phyloP scores from a whole-genome alignment of 768 basidiomycete species.

The Chalciporus sphaerocephalus region DNA sequence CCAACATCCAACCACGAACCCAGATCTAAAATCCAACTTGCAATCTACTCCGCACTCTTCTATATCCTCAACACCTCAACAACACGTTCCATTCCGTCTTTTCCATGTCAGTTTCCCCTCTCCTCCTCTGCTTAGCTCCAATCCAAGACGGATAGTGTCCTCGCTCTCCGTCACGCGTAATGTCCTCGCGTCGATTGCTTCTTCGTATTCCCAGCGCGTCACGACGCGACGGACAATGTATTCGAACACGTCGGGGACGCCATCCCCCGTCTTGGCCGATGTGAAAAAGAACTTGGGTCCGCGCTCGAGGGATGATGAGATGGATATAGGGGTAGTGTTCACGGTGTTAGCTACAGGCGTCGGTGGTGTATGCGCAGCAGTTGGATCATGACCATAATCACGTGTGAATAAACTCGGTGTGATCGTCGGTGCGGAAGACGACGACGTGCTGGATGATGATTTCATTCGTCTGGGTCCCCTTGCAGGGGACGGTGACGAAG shows the following conservation, averaged over 20 bases:
- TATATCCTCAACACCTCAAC: too few relatives aligned
- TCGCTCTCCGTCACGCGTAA: constrained; percentile 37
- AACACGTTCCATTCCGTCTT: constrained; percentile 15
- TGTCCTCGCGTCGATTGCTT: constrained; percentile 45
- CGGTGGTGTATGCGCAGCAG: constrained; percentile 8
- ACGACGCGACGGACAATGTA: constrained; percentile 67
- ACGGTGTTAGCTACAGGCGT: constrained; percentile 15
- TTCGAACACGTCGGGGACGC: constrained; percentile 70
- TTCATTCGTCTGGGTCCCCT: constrained; percentile 28
- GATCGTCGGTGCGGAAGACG: constrained; percentile 51
- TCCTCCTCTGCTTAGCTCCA: too few relatives aligned
- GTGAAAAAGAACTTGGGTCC: constrained; percentile 70
- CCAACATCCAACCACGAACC: too few relatives aligned
- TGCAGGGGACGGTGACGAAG: constrained; percentile 27
- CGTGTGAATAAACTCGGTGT: constrained; percentile 56
- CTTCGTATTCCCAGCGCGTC: constrained; percentile 63
- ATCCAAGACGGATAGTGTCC: constrained; percentile 37
- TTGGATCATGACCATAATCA: constrained; percentile 22
- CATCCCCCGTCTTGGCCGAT: constrained; percentile 74
- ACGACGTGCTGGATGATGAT: constrained; percentile 38
- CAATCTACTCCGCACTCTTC: too few relatives aligned
- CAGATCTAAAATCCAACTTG: too few relatives aligned
- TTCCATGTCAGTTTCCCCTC: constrained; percentile 8
- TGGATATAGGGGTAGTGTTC: constrained; percentile 13
- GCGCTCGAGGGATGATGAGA: constrained; percentile 35